Evolutionary conservation across 352 stramenopile species (phyloP).

Genomic region (Globisporangium nodosum): DNA sequence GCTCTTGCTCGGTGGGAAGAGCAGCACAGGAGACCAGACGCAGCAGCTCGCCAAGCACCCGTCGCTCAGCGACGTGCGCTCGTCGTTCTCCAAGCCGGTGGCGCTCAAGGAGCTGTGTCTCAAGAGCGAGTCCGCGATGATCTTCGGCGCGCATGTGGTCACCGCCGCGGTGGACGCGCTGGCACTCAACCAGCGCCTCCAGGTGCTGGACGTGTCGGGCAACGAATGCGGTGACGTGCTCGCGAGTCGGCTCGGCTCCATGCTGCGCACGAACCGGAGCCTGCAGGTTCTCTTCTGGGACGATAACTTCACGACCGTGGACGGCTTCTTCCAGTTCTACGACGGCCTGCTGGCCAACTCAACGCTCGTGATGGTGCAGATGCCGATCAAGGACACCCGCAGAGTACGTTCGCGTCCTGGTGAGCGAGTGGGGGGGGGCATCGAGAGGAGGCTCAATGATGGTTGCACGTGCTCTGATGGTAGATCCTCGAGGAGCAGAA

Average conservation of each 20-base stretch:
- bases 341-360: slow-evolving; percentile 50
- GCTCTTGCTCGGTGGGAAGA: slow-evolving; percentile 29
- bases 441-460: no score
- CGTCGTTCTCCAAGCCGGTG: slow-evolving; percentile 18
- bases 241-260: slow-evolving; percentile 30
- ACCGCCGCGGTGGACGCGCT: slow-evolving; percentile 41
- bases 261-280: slow-evolving; percentile 49
- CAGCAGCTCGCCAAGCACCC: background rate
- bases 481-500: slow-evolving; percentile 72
- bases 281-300: slow-evolving; percentile 75
- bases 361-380: slow-evolving; percentile 63
- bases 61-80: slow-evolving; percentile 1
- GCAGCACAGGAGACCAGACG: background rate
- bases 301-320: slow-evolving; percentile 65
- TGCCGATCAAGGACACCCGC: slow-evolving; percentile 75
- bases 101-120: slow-evolving; percentile 54
- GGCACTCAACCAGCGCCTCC: slow-evolving; percentile 29
- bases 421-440: no score
- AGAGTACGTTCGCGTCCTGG: slow-evolving; percentile 24
- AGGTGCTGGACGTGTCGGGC: slow-evolving; percentile 67
- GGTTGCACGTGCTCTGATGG: background rate
- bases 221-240: slow-evolving; percentile 70
- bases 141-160: slow-evolving; percentile 54
- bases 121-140: slow-evolving; percentile 33
- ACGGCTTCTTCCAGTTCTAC: slow-evolving; percentile 63